Percentiles rank a stretch among this genome's conserved stretches.
Evolutionary conservation across 352 stramenopile genomes (phyloP).

Genomic region (Porosira glacialis): DNA sequence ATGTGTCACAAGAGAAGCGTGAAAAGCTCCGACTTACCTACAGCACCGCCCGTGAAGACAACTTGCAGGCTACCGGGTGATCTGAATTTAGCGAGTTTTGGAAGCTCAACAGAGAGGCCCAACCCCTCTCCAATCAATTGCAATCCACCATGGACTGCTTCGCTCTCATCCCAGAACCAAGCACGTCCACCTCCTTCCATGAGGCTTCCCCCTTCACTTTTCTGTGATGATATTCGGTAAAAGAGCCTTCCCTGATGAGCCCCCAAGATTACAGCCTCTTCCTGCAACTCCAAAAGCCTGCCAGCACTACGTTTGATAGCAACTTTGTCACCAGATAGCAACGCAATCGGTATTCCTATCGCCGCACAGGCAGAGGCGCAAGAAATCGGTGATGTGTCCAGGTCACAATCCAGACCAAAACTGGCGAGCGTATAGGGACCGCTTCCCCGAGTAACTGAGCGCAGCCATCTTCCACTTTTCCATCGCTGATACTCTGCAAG

Average conservation of each 20-base stretch:
- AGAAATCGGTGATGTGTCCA: slow-evolving; percentile 87
- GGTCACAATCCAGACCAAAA: slow-evolving; percentile 87
- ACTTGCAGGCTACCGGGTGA: slow-evolving; percentile 71
- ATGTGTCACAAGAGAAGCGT: not conserved
- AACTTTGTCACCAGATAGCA: slow-evolving; percentile 91
- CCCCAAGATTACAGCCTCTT: slow-evolving; percentile 93
- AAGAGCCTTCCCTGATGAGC: slow-evolving; percentile 89
- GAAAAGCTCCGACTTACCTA: slow-evolving; percentile 40
- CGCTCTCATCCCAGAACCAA: slow-evolving; percentile 92
- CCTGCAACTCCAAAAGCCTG: slow-evolving; percentile 90
- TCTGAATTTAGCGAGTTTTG: slow-evolving; percentile 87
- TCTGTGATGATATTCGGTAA: slow-evolving; percentile 92
- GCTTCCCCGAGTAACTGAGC: slow-evolving; percentile 64
- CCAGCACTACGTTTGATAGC: slow-evolving; percentile 90
- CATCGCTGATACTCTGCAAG: slow-evolving; percentile 39
- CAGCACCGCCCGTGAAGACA: slow-evolving; percentile 72
- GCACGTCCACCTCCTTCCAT: slow-evolving; percentile 83
- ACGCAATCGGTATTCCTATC: slow-evolving; percentile 84
- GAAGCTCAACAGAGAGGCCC: slow-evolving; percentile 83
- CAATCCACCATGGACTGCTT: slow-evolving; percentile 83
- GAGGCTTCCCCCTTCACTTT: slow-evolving; percentile 90
- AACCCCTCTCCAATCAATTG: slow-evolving; percentile 71
- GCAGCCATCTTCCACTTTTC: slow-evolving; percentile 48
- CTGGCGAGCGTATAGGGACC: slow-evolving; percentile 61
- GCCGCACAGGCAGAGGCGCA: slow-evolving; percentile 86